Evolutionary conservation across 2,329 filamentous ascomycete genomes (phyloP).

Genomic region (Aspergillus fischeri): DNA sequence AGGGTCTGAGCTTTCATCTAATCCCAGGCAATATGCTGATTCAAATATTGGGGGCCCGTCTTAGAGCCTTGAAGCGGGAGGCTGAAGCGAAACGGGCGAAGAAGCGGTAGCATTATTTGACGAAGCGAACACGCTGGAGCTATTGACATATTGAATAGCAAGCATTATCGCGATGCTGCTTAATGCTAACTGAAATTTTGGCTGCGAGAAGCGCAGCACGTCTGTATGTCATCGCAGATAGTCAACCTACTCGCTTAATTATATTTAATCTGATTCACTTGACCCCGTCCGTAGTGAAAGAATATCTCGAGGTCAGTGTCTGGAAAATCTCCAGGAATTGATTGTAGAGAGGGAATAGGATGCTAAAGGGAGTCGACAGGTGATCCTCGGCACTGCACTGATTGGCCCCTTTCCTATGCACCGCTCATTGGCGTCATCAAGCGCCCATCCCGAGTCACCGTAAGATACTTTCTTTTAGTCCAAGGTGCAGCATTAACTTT

Average conservation of each 20-base stretch:
- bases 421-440: neutral
- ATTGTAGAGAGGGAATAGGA: neutral
- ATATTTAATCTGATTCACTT: neutral
- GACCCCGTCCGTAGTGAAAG: neutral
- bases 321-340: neutral
- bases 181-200: neutral
- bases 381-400: neutral
- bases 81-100: slow-evolving; percentile 1
- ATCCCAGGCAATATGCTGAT: neutral
- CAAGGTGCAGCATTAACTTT: neutral
- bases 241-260: neutral
- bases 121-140: neutral
- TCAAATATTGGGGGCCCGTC: neutral
- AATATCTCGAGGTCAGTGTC: neutral
- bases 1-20: slow-evolving; percentile 5
- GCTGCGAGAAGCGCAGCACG: too few species aligned
- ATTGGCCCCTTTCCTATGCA: neutral
- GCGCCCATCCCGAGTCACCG: neutral
- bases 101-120: neutral
- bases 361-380: neutral
- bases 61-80: neutral
- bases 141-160: neutral
- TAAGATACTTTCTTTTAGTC: neutral
- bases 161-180: neutral
- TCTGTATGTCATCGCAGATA: neutral